Conservation (phyloP, 208 protist genomes). For the Leishmania arabica region DNA sequence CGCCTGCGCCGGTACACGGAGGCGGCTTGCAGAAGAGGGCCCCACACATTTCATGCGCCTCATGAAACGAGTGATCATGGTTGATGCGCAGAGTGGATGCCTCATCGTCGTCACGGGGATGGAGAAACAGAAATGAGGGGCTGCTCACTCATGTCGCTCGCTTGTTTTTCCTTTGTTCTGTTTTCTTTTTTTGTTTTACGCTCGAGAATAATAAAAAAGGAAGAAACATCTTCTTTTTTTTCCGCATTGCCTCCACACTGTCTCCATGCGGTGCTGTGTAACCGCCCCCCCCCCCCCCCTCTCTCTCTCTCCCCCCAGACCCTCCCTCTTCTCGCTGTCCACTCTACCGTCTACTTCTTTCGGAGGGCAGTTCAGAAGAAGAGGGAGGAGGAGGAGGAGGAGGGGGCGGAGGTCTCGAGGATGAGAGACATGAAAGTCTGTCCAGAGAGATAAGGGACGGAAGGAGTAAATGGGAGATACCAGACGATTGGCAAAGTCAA, state of each 20-base stretch:
- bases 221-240: not conserved
- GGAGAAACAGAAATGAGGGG: not conserved
- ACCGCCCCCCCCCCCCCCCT: not conserved
- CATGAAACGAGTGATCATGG: not conserved
- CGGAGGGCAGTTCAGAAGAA: not conserved
- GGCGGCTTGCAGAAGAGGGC: not conserved
- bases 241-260: not conserved
- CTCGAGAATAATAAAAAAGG: not conserved
- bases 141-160: not conserved
- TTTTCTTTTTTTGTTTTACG: not conserved
- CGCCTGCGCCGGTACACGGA: not conserved
- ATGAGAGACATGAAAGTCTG: not conserved
- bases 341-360: not conserved
- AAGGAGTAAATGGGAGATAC: not conserved
- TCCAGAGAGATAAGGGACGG: not conserved
- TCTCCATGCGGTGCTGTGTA: not conserved
- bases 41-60: not conserved
- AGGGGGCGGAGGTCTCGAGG: no score
- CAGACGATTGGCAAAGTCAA: not conserved
- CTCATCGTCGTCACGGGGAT: not conserved
- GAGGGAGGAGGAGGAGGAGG: no score
- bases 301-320: not conserved
- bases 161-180: not conserved
- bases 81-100: not conserved
- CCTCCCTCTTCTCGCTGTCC: not conserved